Evolutionary conservation across 768 basidiomycete genomes (phyloP).

Genomic region (Boletus insuetus): DNA sequence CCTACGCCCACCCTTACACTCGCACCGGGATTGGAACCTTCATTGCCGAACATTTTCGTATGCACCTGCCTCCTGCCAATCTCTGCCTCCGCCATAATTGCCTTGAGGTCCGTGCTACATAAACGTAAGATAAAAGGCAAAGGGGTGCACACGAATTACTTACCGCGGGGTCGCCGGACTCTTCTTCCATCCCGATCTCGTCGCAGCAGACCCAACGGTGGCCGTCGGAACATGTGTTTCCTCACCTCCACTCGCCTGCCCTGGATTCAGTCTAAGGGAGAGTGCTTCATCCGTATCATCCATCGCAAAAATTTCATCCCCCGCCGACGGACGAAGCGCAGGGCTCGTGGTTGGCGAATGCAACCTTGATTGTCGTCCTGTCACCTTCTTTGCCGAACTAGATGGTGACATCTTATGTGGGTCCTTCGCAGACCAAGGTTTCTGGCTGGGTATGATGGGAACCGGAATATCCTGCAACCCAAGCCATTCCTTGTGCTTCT

Average conservation of each 20-base stretch:
- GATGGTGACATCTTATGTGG: slow-evolving; percentile 34
- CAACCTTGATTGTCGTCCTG: neutral
- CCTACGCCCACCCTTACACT: neutral
- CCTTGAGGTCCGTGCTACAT: slow-evolving; percentile 74
- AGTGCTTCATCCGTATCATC: slow-evolving; percentile 60
- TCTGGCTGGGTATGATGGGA: slow-evolving; percentile 41
- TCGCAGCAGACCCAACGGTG: neutral
- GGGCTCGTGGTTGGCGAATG: slow-evolving; percentile 23
- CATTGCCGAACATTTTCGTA: neutral
- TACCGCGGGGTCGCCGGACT: slow-evolving; percentile 49
- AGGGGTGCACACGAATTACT: slow-evolving; percentile 22
- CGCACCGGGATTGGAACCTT: neutral
- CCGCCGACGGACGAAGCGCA: slow-evolving; percentile 22
- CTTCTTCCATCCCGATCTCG: slow-evolving; percentile 46
- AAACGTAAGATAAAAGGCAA: slow-evolving; percentile 11
- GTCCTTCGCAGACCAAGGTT: slow-evolving; percentile 21
- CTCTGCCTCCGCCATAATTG: slow-evolving; percentile 81
- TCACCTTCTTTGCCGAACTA: slow-evolving; percentile 14
- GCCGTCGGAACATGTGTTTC: neutral
- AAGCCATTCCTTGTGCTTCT: slow-evolving; percentile 70
- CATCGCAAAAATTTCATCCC: slow-evolving; percentile 82
- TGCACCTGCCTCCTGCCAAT: slow-evolving; percentile 21
- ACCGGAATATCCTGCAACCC: slow-evolving; percentile 63
- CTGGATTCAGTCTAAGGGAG: slow-evolving; percentile 20
- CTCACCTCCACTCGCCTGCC: slow-evolving; percentile 7